Evolutionary conservation across 139 green algal species (phyloP), one percentile per base, ranked within the genome.

Genomic region (Pedinophyceae sp.): DNA sequence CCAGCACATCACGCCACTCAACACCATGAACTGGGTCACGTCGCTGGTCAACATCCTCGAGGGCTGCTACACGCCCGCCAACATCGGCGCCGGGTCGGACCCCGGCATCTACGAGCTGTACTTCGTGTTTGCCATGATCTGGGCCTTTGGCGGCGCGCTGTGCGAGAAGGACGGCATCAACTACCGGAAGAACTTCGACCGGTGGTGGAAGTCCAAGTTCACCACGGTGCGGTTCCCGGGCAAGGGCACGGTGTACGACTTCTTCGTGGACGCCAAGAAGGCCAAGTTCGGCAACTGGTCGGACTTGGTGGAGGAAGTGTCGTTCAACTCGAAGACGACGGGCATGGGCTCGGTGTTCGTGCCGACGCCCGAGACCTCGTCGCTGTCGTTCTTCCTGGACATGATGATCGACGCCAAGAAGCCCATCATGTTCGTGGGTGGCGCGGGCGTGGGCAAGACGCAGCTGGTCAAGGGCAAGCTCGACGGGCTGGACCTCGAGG

Each of bases 401-500:
- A 72, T 83, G 61, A 55, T 55, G 49, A 59, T 89, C 28, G 71
- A 74, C 4, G 52, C 86, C 49, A 66, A 67, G 56, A 90, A 90
- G 71, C 84, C 84, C 50, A 84, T 93, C 68, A 93, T 93, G 84
- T 89, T 93, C 70, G 82, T 93, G 20, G 84, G 84, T 24, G 76
- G 76, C 27, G 52, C 65, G 22, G 70, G 70, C 45, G 71, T 71
- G 50, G 67, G 84, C 50, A 93, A 93, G 66, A 93, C 84, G 20
- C 84, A 91, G 72, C 69, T 93, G 50, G 82, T 93, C 17, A 87
- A 85, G 67, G 84, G 84, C 64, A 88, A 87, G 63, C 73, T 93
- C 25, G 69, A 58, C 16, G 50, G 40, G 22, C 60, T 88, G 50
- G 29, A 55, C 49, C 55, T 54, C 13, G 84, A 93, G 59, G 76